These are phyloP conservation scores for Macrophomina pseudophaseolina DNA, from an alignment of 2,329 filamentous ascomycete species.

Conservation along the genomic window DNA sequence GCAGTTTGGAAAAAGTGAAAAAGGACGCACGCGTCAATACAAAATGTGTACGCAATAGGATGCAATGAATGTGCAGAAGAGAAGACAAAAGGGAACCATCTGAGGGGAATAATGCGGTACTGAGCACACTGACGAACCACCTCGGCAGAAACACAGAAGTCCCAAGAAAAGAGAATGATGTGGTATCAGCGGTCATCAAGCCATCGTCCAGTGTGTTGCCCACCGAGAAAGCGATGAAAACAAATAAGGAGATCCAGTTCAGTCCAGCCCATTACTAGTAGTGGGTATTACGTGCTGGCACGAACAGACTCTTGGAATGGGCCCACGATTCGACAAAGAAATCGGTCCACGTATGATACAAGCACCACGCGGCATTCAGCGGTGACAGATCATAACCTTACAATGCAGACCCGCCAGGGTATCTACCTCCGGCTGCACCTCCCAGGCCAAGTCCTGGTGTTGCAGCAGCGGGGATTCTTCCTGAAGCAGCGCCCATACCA, in stretches of 20 bases:
- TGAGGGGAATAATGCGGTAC: constrained; percentile 4
- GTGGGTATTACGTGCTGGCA: constrained; percentile 15
- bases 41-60: constrained; percentile 19
- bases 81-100: background rate
- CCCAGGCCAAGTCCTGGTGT: constrained; percentile 12
- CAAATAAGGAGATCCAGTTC: background rate
- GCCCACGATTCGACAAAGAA: background rate
- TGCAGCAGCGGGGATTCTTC: constrained; percentile 3
- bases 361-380: background rate
- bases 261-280: constrained; percentile 19
- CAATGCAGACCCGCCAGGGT: constrained; percentile 3
- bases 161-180: constrained; percentile 8
- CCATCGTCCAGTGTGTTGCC: constrained; percentile 14
- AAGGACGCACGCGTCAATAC: constrained; percentile 23
- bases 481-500: background rate
- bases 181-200: constrained; percentile 21
- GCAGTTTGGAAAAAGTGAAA: background rate
- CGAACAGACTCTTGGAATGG: background rate
- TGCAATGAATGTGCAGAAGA: constrained; percentile 20
- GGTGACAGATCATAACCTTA: background rate
- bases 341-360: background rate
- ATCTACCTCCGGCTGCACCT: constrained; percentile 10
- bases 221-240: constrained; percentile 17
- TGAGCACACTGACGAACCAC: constrained; percentile 21
- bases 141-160: background rate